A percentile compares a stretch with the other conserved stretches of the same genome.
These are phyloP conservation scores for Colletotrichum nymphaeae DNA, from an alignment of 2,329 filamentous ascomycete species.

Conservation along the genomic window DNA sequence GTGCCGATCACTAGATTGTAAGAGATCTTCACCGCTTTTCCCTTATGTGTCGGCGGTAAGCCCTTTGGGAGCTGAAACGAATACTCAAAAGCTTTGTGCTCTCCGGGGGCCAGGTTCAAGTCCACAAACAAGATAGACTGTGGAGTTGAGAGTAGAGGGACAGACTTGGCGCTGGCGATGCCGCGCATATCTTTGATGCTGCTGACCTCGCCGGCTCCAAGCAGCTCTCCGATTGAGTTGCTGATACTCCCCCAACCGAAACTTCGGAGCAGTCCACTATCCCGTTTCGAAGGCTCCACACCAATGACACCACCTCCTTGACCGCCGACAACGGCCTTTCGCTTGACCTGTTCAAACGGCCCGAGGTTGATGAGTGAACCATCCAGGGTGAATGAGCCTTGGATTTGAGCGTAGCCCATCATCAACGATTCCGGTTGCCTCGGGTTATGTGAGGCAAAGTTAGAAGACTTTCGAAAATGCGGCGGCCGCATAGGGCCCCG, in stretches of 20 bases:
- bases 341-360: slow-evolving; percentile 95
- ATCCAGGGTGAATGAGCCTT: slow-evolving; percentile 91
- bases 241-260: slow-evolving; percentile 91
- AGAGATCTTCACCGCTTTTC: slow-evolving; percentile 92
- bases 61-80: slow-evolving; percentile 87
- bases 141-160: slow-evolving; percentile 92
- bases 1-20: slow-evolving; percentile 94
- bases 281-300: slow-evolving; percentile 77
- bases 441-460: slow-evolving; percentile 53
- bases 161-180: slow-evolving; percentile 84
- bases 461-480: slow-evolving; percentile 60
- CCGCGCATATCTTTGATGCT: slow-evolving; percentile 96
- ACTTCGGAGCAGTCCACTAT: slow-evolving; percentile 83
- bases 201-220: slow-evolving; percentile 89
- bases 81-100: slow-evolving; percentile 90
- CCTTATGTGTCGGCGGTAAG: slow-evolving; percentile 89
- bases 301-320: slow-evolving; percentile 90
- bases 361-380: slow-evolving; percentile 89
- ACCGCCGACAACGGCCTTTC: slow-evolving; percentile 89
- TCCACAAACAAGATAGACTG: slow-evolving; percentile 98
- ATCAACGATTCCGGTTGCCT: slow-evolving; percentile 82
- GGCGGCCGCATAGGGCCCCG: slow-evolving; percentile 54
- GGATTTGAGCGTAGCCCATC: slow-evolving; percentile 97
- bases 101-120: slow-evolving; percentile 85
- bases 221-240: slow-evolving; percentile 86